These are phyloP conservation scores for Sorghum bicolor DNA, from an alignment of 176 grass and related monocot species.

Conservation along the genomic window DNA sequence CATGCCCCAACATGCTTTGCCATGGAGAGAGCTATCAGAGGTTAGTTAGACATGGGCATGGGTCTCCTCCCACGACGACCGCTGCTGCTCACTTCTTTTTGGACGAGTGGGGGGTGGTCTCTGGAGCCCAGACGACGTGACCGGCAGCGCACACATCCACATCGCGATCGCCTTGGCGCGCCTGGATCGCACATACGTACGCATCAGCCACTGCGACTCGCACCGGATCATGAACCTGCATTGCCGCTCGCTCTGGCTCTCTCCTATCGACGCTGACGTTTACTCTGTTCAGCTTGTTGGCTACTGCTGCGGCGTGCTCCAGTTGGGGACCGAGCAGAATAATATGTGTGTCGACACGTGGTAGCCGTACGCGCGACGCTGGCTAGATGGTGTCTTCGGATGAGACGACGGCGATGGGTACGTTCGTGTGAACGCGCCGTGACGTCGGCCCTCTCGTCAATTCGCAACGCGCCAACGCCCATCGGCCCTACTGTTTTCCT, in stretches of 20 bases:
- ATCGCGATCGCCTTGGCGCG: background rate
- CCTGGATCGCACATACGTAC: background rate
- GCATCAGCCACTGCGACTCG: background rate
- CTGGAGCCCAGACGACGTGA: slow-evolving; percentile 17
- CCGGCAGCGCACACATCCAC: background rate
- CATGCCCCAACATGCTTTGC: too few species aligned
- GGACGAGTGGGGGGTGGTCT: background rate
- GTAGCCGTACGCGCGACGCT: background rate
- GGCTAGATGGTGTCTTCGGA: background rate
- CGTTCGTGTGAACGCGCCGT: background rate
- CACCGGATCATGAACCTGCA: background rate
- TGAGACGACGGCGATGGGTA: background rate
- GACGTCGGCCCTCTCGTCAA: slow-evolving; percentile 25
- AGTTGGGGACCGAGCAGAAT: background rate
- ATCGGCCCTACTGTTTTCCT: background rate
- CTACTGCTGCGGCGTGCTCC: background rate
- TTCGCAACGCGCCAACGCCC: background rate
- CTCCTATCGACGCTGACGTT: background rate
- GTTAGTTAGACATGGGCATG: background rate
- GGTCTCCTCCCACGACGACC: background rate
- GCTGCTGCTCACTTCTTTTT: background rate
- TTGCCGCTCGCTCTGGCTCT: background rate
- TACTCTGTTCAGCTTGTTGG: background rate
- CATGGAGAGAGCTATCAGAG: too few species aligned
- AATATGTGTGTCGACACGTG: slow-evolving; percentile 6